A percentile compares a stretch with the other conserved stretches of the same genome.
Conservation (phyloP, 306 rosid genomes). For the Echinosophora koreensis region DNA sequence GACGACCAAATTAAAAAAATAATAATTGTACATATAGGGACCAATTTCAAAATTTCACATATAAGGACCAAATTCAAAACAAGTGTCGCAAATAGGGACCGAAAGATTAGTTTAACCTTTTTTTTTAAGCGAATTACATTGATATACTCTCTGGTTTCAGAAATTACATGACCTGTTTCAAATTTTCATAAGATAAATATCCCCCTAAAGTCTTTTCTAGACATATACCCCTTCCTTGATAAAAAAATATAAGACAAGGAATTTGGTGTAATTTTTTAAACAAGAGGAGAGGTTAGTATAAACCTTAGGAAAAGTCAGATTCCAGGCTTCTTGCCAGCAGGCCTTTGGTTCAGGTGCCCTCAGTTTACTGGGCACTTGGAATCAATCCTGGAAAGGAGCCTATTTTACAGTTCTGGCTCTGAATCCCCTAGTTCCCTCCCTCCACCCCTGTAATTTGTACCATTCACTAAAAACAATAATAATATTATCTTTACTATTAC, state of each 20-base stretch:
- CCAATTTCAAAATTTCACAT: too few relatives aligned
- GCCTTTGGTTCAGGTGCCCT: conserved; percentile 4
- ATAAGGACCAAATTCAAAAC: too few relatives aligned
- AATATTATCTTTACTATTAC: too few relatives aligned
- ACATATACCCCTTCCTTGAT: background rate
- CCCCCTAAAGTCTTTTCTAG: background rate
- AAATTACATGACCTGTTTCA: background rate
- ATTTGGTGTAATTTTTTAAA: background rate
- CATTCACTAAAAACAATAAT: background rate
- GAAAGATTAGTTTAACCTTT: too few relatives aligned
- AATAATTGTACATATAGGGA: too few relatives aligned
- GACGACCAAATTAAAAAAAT: too few relatives aligned
- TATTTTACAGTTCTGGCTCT: conserved; percentile 23
- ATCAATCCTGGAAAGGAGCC: conserved; percentile 4
- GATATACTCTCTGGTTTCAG: background rate
- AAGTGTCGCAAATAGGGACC: too few relatives aligned
- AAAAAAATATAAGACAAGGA: background rate
- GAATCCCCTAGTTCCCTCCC: background rate
- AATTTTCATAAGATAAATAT: background rate
- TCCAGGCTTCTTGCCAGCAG: background rate
- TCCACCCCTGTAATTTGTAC: background rate
- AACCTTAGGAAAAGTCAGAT: background rate
- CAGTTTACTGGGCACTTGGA: conserved; percentile 10
- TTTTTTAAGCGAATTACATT: background rate
- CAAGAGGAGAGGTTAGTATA: background rate